Base-by-base conservation (phyloP, 2,329 filamentous ascomycete species). In the Fusarium sp. region DNA sequence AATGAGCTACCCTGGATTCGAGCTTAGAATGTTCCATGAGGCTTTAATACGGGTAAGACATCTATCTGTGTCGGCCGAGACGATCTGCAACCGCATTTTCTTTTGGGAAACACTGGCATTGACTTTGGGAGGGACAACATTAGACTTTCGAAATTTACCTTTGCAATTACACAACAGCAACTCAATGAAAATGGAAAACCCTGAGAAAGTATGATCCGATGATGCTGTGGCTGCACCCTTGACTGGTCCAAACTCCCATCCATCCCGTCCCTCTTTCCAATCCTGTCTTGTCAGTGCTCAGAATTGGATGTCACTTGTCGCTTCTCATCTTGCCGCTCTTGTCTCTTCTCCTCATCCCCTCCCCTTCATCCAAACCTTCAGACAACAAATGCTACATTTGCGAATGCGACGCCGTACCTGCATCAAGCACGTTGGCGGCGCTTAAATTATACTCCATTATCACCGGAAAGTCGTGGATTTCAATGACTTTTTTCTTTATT, bases 151-250 rank as follows among this genome's bases (percentile, higher is more conserved):
- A 34, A 44, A 44, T 42, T 68, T 46, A 46, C 40, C 28, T 11
- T 13, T 13, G 28, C 28, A 31, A 70, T 67, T 67, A 43, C 56
- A 63, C 52, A 53, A 42, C 43, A 67, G 66, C 34, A 63, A 70
- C 49, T 48, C 33, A 52, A 62, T 71, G 63, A 43, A 24, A 38
- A 49, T 44, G 46, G 28, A 36, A 36, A 31, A 10, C 28, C 18
- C 38, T 38, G 39, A 48, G 45, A 42, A 24, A 57, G 31, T 11
- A 20, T 56, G 33, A 50, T 43, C 38, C 50, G 59, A 72, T 73
- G 60, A 66, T 72, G 71, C 57, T 51, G 71, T 73, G 71, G 71
- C 68, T 68, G 66, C 45, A 61, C 45, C 59, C 49, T 44, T 50
- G 39, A 44, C 52, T 50, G 67, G 55, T 26, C 42, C 42, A 43